A percentile compares a stretch with the other conserved stretches of the same genome.
Evolutionary conservation across 169 alveolate species (phyloP).

Genomic region (Plasmodium sp.): DNA sequence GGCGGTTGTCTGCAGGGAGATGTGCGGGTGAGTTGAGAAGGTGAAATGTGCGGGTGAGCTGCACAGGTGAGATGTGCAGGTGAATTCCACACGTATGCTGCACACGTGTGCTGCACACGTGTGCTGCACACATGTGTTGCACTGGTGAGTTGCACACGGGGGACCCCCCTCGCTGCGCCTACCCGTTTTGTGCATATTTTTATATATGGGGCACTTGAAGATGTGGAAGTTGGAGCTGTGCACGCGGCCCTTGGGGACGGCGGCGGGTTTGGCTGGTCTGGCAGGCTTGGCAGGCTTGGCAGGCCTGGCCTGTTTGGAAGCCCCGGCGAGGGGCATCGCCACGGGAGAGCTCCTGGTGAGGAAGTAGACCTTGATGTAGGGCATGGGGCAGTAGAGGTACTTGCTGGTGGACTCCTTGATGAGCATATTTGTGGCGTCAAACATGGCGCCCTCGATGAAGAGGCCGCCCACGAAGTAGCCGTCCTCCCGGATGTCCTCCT

Average conservation of each 20-base stretch:
- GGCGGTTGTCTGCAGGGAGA: slow-evolving; percentile 12
- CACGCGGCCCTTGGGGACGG: neutral
- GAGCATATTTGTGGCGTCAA: slow-evolving; percentile 36
- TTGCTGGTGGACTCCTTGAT: slow-evolving; percentile 48
- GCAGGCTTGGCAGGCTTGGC: neutral
- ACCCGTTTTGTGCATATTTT: slow-evolving; percentile 64
- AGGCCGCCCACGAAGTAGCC: slow-evolving; percentile 54
- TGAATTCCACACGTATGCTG: neutral
- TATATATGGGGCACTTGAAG: slow-evolving; percentile 68
- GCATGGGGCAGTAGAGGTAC: slow-evolving; percentile 60
- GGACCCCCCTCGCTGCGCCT: neutral
- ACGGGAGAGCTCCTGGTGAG: slow-evolving; percentile 12
- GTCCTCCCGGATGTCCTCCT: slow-evolving; percentile 54
- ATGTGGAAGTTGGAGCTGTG: slow-evolving; percentile 4
- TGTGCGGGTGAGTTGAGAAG: neutral
- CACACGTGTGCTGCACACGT: neutral
- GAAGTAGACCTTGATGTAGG: slow-evolving; percentile 40
- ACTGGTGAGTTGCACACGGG: neutral
- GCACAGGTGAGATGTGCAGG: neutral
- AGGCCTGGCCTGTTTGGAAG: neutral
- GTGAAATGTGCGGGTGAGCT: neutral
- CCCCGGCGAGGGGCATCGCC: neutral
- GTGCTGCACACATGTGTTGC: no score
- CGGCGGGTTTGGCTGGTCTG: neutral
- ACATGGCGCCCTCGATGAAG: slow-evolving; percentile 57